phyloP scores from a whole-genome alignment of 805 yeast species.

The Starmerella tilneyi region DNA sequence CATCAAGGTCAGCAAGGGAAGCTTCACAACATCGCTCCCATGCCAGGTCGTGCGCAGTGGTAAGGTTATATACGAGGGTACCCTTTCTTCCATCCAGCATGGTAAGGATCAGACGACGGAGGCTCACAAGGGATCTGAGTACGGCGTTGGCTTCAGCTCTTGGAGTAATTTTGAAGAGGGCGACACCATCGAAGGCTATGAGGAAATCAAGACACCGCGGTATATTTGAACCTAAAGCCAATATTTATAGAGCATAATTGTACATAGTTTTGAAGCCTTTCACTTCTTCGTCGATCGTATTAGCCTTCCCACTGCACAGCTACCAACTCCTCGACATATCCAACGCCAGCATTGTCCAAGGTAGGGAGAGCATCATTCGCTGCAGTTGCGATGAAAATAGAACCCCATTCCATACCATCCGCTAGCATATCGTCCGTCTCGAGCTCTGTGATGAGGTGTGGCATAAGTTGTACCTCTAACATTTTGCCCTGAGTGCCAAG shows the following conservation, averaged over 20 bases:
- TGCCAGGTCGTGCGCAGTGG: constrained; percentile 49
- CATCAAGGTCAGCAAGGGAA: constrained; percentile 65
- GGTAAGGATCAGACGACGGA: constrained; percentile 69
- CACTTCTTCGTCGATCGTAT: no score
- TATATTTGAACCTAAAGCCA: constrained; percentile 26
- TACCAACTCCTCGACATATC: constrained; percentile 67
- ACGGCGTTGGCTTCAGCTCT: constrained; percentile 63
- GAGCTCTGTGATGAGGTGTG: constrained; percentile 74
- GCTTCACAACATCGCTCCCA: constrained; percentile 46
- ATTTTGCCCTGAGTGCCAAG: constrained; percentile 41
- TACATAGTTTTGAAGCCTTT: constrained; percentile 3
- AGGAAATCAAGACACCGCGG: constrained; percentile 51
- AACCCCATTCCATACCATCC: constrained; percentile 97
- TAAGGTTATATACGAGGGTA: constrained; percentile 45
- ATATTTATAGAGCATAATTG: constrained; percentile 4
- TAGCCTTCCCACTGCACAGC: constrained; percentile 75
- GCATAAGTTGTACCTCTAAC: constrained; percentile 90
- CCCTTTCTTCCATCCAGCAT: constrained; percentile 62
- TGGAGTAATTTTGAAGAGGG: constrained; percentile 67
- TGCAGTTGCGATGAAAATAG: constrained; percentile 74
- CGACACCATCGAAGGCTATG: constrained; percentile 64
- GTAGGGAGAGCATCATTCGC: constrained; percentile 48
- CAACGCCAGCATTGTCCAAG: constrained; percentile 57
- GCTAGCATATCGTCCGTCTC: constrained; percentile 44
- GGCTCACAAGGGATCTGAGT: constrained; percentile 77